Base-by-base conservation (phyloP, 2,329 filamentous ascomycete species). In the Epichloe hybrida region DNA sequence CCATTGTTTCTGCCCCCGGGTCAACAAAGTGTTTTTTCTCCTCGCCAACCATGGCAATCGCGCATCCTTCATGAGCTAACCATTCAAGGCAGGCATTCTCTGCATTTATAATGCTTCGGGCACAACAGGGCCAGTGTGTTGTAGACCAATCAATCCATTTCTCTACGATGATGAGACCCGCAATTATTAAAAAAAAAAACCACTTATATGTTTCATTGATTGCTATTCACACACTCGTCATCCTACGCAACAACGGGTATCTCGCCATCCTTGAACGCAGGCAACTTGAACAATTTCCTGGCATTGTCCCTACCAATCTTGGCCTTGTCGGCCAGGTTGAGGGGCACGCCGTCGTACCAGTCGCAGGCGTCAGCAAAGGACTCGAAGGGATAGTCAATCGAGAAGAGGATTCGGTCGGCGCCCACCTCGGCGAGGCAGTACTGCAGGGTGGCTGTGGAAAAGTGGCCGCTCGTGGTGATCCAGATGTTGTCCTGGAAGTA, bases 401-500 rank as follows among this genome's bases (percentile, higher is more conserved):
- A 72, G 58, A 75, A 77, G n/a, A 77, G 55, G 38, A 77, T 72
- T 0, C 74, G 61, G 49, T 76, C 73, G 5, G 72, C 63, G 7
- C 74, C 69, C 31, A 79, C 63, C 55, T 76, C 69, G 20, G 66
- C 64, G 20, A 74, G 65, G 44, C 70, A 72, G 49, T 69, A 79
- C 54, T 76, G 66, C 43, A 79, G 60, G 1, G 74, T 75, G 1
- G 70, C 62, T 0, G 74, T 77, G 0, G 72, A 77, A 56, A 79
- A 80, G 58, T 79, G 72, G 0, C 76, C 77, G 50, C 67, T 72
- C 0, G 76, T 79, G 3, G 77, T 80, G 55, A 79, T 71, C 72
- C 73, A 80, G 51, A 80, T 65, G 59, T 79, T 79, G 39, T 70
- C 56, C 21, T 65, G 66, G 61, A 79, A 80, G 61, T 79, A 80